Percentiles rank a stretch among this genome's conserved stretches.
phyloP scores from a whole-genome alignment of 1,284 basidiomycete genomes.

The Clitocybe nebularis region DNA sequence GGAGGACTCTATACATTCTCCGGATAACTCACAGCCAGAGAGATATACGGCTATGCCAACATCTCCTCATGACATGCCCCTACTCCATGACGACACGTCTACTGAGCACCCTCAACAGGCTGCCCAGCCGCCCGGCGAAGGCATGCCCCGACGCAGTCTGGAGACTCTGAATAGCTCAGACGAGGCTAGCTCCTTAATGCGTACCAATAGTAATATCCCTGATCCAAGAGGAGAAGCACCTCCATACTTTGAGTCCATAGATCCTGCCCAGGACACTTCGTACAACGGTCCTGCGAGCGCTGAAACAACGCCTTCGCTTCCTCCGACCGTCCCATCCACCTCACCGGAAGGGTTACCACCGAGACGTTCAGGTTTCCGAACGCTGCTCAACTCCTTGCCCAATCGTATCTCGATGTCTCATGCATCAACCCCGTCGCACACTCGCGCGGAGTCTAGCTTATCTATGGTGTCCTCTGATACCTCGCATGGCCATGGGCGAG shows the following conservation, averaged over 20 bases:
- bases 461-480: constrained; percentile 25
- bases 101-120: constrained; percentile 18
- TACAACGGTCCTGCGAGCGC: not conserved
- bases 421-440: constrained; percentile 16
- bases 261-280: constrained; percentile 17
- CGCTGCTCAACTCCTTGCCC: constrained; percentile 29
- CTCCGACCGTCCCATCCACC: constrained; percentile 9
- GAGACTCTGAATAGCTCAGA: constrained; percentile 21
- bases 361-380: constrained; percentile 35
- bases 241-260: constrained; percentile 57
- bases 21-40: constrained; percentile 22
- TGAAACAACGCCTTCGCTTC: constrained; percentile 7
- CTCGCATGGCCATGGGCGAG: constrained; percentile 24
- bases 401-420: constrained; percentile 22
- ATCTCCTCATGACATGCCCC: constrained; percentile 29
- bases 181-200: constrained; percentile 27
- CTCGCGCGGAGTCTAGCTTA: constrained; percentile 23
- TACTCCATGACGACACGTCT: constrained; percentile 28
- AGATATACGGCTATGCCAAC: constrained; percentile 29
- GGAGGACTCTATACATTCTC: constrained; percentile 24
- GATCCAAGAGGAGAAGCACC: constrained; percentile 56
- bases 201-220: constrained; percentile 19
- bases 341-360: constrained; percentile 15
- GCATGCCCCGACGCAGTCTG: constrained; percentile 19
- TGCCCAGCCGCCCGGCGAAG: constrained; percentile 18